Evolutionary conservation across 805 yeast genomes (phyloP).

Genomic region (Candida krabiensis): DNA sequence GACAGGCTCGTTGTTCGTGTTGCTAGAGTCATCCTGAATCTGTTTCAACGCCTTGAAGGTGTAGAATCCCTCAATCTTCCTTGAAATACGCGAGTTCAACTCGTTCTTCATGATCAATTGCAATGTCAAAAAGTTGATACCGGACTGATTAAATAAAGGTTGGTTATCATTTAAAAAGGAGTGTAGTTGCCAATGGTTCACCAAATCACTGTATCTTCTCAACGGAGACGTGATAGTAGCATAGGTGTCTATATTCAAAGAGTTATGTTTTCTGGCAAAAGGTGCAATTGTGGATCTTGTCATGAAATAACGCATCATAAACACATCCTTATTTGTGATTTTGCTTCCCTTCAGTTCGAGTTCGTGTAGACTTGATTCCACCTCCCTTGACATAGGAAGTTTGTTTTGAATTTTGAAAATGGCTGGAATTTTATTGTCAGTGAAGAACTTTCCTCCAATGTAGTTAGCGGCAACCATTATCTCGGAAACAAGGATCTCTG

Average conservation of each 20-base stretch:
- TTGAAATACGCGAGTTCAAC: constrained; percentile 30
- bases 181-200: constrained; percentile 78
- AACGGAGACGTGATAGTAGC: constrained; percentile 87
- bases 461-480: constrained; percentile 79
- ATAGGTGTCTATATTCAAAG: constrained; percentile 63
- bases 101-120: constrained; percentile 48
- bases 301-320: constrained; percentile 44
- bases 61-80: constrained; percentile 28
- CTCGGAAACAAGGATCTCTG: constrained; percentile 74
- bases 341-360: constrained; percentile 19
- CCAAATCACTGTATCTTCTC: constrained; percentile 75
- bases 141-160: constrained; percentile 32
- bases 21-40: constrained; percentile 15
- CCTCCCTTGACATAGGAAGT: constrained; percentile 25
- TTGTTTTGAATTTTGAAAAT: constrained; percentile 41
- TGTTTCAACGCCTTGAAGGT: constrained; percentile 31
- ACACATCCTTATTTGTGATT: constrained; percentile 40
- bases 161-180: constrained; percentile 34
- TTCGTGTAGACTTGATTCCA: constrained; percentile 20
- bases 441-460: constrained; percentile 52
- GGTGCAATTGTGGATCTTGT: constrained; percentile 53
- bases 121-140: constrained; percentile 38
- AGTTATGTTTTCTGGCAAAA: constrained; percentile 50
- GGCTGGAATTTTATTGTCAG: constrained; percentile 46
- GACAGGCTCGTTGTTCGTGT: constrained; percentile 27